Conservation (phyloP, 2,329 filamentous ascomycete species). For the Cordyceps pruinosa region DNA sequence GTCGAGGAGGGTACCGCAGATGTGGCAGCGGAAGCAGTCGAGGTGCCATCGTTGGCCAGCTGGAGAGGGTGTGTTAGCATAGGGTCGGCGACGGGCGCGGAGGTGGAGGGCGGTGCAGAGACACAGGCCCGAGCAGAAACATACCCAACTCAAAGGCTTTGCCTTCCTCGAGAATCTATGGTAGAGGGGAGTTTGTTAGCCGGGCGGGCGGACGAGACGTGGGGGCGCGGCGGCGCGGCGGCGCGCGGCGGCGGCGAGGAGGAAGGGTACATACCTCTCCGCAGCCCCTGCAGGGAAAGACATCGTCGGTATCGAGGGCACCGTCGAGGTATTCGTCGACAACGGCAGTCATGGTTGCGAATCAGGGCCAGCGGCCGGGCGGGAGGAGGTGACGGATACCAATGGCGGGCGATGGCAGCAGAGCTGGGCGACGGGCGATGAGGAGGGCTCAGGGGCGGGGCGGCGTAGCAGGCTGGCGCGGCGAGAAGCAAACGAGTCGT, state of each 20-base stretch:
- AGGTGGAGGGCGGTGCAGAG: background rate
- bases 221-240: background rate
- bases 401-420: conserved; percentile 7
- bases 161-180: conserved; percentile 90
- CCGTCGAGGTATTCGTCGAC: conserved; percentile 58
- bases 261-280: conserved; percentile 61
- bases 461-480: background rate
- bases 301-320: conserved; percentile 70
- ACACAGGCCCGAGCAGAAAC: conserved; percentile 23
- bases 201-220: background rate
- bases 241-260: background rate
- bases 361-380: conserved; percentile 2
- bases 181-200: conserved; percentile 14
- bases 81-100: background rate
- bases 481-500: background rate
- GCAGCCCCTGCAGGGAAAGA: conserved; percentile 87
- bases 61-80: conserved; percentile 34
- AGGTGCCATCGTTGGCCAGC: conserved; percentile 98
- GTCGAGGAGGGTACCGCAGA: conserved; percentile 89
- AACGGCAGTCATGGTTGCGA: conserved; percentile 36
- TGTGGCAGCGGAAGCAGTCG: conserved; percentile 97
- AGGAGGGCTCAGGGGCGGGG: conserved; percentile 4
- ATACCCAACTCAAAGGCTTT: conserved; percentile 96
- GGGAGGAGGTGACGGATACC: background rate
- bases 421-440: background rate